These are phyloP conservation scores for Solanum virginianum DNA, from an alignment of 257 asterid genomes.

Conservation along the genomic window DNA sequence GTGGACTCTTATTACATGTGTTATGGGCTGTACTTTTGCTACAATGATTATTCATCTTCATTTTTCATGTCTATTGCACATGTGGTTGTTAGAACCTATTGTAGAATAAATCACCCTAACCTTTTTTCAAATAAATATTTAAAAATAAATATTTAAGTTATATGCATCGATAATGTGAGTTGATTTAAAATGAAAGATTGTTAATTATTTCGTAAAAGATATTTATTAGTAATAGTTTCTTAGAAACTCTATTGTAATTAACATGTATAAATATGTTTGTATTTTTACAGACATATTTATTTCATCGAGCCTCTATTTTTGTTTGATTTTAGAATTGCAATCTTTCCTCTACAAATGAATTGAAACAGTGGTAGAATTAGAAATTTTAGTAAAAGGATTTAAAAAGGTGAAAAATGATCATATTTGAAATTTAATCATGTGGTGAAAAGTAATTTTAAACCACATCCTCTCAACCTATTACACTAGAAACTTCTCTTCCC, in stretches of 20 bases:
- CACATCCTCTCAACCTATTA: background rate
- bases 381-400: background rate
- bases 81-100: background rate
- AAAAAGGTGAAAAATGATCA: background rate
- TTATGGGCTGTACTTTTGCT: background rate
- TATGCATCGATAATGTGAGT: background rate
- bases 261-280: rapidly evolving
- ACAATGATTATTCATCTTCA: background rate
- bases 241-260: background rate
- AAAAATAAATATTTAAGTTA: background rate
- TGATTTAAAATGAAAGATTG: background rate
- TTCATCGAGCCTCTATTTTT: background rate
- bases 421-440: background rate
- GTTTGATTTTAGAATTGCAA: background rate
- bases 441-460: rapidly evolving
- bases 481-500: background rate
- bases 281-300: rapidly evolving
- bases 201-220: background rate
- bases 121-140: background rate
- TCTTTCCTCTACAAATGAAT: background rate
- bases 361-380: background rate
- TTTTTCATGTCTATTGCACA: background rate
- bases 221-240: background rate
- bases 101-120: background rate
- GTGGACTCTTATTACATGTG: background rate